These are phyloP conservation scores for Yarrowia alimentaria DNA, from an alignment of 805 yeast genomes.

Conservation along the genomic window DNA sequence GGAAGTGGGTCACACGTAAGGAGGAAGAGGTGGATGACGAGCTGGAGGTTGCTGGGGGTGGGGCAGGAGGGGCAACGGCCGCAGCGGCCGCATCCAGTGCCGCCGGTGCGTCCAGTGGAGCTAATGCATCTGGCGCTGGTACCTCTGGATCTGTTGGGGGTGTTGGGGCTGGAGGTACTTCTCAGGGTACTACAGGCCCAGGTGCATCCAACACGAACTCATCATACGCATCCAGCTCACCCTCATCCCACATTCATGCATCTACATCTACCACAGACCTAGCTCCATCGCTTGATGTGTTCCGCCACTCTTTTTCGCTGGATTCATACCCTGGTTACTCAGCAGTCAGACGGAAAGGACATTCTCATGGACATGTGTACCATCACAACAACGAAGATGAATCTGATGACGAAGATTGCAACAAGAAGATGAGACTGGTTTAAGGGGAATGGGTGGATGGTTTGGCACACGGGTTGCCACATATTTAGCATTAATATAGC, in stretches of 20 bases:
- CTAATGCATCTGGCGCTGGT: too few species aligned
- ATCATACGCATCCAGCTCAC: too few species aligned
- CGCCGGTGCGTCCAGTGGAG: too few species aligned
- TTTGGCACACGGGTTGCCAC: neutral
- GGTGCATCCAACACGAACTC: too few species aligned
- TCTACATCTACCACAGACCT: neutral
- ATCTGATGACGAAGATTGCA: conserved; percentile 18
- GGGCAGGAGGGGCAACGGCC: too few species aligned
- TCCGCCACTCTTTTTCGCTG: conserved; percentile 1
- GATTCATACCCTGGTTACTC: conserved; percentile 16
- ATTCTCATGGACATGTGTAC: conserved; percentile 12
- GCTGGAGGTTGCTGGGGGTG: too few species aligned
- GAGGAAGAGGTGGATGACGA: conserved; percentile 7
- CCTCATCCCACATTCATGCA: too few species aligned
- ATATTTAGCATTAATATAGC: too few species aligned
- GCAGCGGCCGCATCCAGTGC: too few species aligned
- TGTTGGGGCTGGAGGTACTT: too few species aligned
- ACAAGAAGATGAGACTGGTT: conserved; percentile 5
- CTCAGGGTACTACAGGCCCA: too few species aligned
- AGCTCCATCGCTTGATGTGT: neutral
- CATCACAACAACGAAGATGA: conserved; percentile 15
- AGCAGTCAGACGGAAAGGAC: conserved; percentile 22
- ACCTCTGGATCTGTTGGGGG: too few species aligned
- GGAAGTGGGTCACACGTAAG: conserved; percentile 22
- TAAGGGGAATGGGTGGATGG: neutral